Evolutionary conservation across 164 flowering plant genomes (phyloP), one percentile per base, ranked within the genome.

Genomic region (Echeveria elegans): DNA sequence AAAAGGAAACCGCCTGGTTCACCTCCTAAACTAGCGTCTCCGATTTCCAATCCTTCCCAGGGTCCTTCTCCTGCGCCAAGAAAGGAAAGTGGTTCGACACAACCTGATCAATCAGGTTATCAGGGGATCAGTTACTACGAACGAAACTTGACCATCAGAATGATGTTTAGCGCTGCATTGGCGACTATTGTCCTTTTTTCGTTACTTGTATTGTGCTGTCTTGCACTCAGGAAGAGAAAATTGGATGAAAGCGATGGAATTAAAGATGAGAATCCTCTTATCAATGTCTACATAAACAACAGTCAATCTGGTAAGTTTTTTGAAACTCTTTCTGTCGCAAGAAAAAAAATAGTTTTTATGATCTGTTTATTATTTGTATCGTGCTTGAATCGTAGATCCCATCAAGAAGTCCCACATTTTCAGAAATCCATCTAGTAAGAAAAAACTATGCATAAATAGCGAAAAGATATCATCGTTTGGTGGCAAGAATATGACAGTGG

Each of bases 221-320:
- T 70, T 6, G 72, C 30, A 45, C 56, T 70, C 6, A 40, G 50
- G 0, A 63, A 56, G 1, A 45, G 65, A 3, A 68, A 65, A 47
- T 38, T 63, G 64, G 72, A 53, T 50, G 75, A 70, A 12, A 36
- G 24, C 60, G 68, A 67, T 52, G 79, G 68, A 50, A 68, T 63
- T 12, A 79, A 69, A 66, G 85, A 83, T 67, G 82, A 80, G 11
- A 76, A 68, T 23, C 85, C 82, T 69, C 82, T 83, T 62, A 80
- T 85, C 36, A 71, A 60, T 37, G 58, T 79, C 18, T 65, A 65
- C 58, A 64, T 62, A 24, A 79, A 73, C 63, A 78, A 78, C 69
- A 24, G 67, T 36, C 81, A 83, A 37, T 43, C 73, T 43, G 77
- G 86, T 79, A 80, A 24, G 66, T 12, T 48, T 40, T 41, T 24